These are phyloP conservation scores for Hortiboletus campestris DNA, from an alignment of 768 basidiomycete species.

Conservation along the genomic window DNA sequence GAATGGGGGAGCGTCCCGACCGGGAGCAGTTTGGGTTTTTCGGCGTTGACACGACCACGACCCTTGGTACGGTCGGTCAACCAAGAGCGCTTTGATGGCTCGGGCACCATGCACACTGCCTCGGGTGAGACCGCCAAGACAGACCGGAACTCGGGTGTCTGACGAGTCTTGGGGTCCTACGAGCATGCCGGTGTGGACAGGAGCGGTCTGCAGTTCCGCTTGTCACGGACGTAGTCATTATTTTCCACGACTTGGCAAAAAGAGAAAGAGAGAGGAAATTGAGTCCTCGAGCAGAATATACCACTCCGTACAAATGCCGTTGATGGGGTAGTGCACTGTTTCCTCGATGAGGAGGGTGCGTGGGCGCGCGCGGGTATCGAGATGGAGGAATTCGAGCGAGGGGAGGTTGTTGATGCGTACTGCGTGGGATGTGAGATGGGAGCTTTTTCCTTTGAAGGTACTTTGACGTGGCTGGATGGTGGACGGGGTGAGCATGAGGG, in stretches of 20 bases:
- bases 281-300: too few species aligned
- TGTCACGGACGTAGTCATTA: background rate
- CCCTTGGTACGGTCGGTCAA: background rate
- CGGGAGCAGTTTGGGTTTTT: conserved; percentile 14
- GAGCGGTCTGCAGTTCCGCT: background rate
- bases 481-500: conserved; percentile 4
- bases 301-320: too few species aligned
- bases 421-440: background rate
- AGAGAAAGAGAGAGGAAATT: background rate
- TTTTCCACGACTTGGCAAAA: background rate
- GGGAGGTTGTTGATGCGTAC: conserved; percentile 14
- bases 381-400: conserved; percentile 13
- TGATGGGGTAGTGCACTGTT: too few species aligned
- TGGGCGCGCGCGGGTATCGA: conserved; percentile 4
- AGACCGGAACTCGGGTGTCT: conserved; percentile 4
- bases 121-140: background rate
- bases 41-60: background rate
- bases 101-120: conserved; percentile 8
- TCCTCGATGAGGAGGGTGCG: conserved; percentile 23
- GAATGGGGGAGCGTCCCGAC: background rate
- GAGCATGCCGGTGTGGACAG: background rate
- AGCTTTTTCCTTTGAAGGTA: too few species aligned
- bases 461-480: conserved; percentile 9
- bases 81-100: conserved; percentile 1
- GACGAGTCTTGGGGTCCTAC: background rate